A percentile compares a stretch with the other conserved stretches of the same genome.
Conservation (phyloP, 129 eudicot genomes). For the Dittrichia graveolens region DNA sequence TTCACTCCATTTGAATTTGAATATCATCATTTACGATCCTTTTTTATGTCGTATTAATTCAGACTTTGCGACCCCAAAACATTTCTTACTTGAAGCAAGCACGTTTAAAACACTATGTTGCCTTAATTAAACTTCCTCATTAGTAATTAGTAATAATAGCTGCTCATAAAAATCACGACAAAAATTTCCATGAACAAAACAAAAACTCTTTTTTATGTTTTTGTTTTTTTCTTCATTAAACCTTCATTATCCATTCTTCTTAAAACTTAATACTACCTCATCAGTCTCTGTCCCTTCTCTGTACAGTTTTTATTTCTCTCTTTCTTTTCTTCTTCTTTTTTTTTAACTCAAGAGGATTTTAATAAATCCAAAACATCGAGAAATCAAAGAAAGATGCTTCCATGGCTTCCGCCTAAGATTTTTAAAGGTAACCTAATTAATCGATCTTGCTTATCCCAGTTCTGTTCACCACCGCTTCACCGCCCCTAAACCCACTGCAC, state of each 20-base stretch:
- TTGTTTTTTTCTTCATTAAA: conserved; percentile 1
- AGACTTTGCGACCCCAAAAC: no score
- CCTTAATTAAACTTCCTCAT: no score
- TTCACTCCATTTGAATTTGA: no score
- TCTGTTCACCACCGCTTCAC: conserved; percentile 58
- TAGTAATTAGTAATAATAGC: no score
- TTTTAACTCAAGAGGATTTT: background rate
- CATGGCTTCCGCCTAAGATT: background rate
- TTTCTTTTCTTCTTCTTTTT: background rate
- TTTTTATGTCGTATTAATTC: no score
- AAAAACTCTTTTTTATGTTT: conserved; percentile 1
- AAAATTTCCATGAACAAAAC: background rate
- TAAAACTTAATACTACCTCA: background rate
- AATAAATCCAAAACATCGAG: conserved; percentile 19
- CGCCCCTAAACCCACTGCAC: conserved; percentile 41
- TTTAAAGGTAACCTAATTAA: conserved; percentile 52
- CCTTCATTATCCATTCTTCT: background rate
- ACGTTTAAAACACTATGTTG: no score
- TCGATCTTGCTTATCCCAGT: conserved; percentile 72
- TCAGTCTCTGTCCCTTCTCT: conserved; percentile 24
- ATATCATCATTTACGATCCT: no score
- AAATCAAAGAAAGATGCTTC: conserved; percentile 26
- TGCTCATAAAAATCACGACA: no score
- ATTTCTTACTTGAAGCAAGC: no score
- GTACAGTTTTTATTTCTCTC: conserved; percentile 27